Evolutionary conservation across 495 filamentous ascomycete genomes (phyloP).

Genomic region (Penicillium alfredii): DNA sequence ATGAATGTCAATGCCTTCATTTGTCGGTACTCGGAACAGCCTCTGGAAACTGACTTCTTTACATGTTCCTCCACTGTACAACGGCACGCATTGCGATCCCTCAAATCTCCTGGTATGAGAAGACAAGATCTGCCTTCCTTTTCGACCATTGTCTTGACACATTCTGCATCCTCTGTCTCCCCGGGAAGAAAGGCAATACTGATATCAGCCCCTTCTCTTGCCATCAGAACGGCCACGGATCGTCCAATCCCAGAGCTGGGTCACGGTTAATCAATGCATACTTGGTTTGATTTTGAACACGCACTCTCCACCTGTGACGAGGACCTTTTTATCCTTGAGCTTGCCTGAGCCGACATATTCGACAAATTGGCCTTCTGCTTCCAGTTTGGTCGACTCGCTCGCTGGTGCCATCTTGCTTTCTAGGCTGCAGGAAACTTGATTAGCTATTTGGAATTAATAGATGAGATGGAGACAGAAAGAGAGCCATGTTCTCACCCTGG

Average conservation of each 20-base stretch:
- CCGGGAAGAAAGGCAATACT: slow-evolving; percentile 48
- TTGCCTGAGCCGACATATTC: slow-evolving; percentile 42
- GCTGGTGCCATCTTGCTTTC: slow-evolving; percentile 17
- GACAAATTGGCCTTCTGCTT: slow-evolving; percentile 20
- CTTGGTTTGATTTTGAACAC: background rate
- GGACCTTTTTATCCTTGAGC: slow-evolving; percentile 39
- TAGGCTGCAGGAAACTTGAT: slow-evolving; percentile 8
- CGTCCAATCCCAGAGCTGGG: slow-evolving; percentile 46
- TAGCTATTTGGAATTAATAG: background rate
- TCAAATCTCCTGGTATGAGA: slow-evolving; percentile 45
- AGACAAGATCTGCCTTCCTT: slow-evolving; percentile 38
- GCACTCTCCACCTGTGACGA: slow-evolving; percentile 52
- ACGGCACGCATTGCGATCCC: slow-evolving; percentile 39
- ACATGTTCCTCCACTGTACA: slow-evolving; percentile 48
- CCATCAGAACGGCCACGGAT: slow-evolving; percentile 48
- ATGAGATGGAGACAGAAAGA: background rate
- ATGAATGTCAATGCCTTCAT: background rate
- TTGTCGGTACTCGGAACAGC: background rate
- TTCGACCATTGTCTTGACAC: slow-evolving; percentile 46
- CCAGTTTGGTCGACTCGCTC: slow-evolving; percentile 28
- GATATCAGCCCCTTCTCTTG: slow-evolving; percentile 47
- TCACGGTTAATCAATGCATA: background rate
- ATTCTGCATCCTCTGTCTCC: slow-evolving; percentile 47
- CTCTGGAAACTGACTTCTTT: slow-evolving; percentile 24
- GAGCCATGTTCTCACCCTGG: slow-evolving; percentile 7